Percentiles rank a stretch among this genome's conserved stretches.
Conservation (phyloP, 2,329 filamentous ascomycete species). For the Cercospora canescens region DNA sequence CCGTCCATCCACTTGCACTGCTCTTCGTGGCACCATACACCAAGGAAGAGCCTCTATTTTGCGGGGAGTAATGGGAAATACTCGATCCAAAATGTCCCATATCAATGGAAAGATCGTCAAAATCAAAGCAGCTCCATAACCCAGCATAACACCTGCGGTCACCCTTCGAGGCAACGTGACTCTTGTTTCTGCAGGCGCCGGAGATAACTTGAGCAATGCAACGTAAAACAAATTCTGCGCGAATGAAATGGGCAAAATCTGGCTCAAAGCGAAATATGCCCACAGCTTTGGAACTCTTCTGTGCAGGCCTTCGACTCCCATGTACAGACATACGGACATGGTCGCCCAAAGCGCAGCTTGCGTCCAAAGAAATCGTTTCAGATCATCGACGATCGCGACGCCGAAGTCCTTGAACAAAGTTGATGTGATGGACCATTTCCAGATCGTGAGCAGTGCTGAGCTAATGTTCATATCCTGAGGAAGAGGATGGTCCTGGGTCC, state of each 20-base stretch:
- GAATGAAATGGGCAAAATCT: constrained; percentile 39
- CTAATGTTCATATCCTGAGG: neutral
- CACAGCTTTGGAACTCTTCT: constrained; percentile 31
- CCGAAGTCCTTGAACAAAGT: constrained; percentile 37
- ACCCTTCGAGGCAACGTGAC: neutral
- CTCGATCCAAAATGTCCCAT: neutral
- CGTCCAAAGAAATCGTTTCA: constrained; percentile 28
- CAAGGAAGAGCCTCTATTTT: neutral
- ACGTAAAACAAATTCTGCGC: constrained; percentile 37
- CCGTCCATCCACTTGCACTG: neutral
- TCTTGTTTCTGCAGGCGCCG: neutral
- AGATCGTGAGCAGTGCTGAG: constrained; percentile 18
- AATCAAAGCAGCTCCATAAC: constrained; percentile 22
- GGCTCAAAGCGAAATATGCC: constrained; percentile 36
- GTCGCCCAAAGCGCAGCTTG: constrained; percentile 30
- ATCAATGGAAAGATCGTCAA: constrained; percentile 5
- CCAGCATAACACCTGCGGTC: constrained; percentile 8
- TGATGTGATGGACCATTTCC: constrained; percentile 36
- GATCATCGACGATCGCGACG: constrained; percentile 31
- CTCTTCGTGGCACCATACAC: neutral
- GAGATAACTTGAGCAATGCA: constrained; percentile 26
- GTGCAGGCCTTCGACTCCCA: constrained; percentile 32
- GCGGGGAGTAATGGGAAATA: neutral
- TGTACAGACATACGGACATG: constrained; percentile 29
- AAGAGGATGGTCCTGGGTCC: constrained; percentile 17